These are phyloP conservation scores for Citrus sp. DNA, from an alignment of 345 rosid species.

Conservation along the genomic window DNA sequence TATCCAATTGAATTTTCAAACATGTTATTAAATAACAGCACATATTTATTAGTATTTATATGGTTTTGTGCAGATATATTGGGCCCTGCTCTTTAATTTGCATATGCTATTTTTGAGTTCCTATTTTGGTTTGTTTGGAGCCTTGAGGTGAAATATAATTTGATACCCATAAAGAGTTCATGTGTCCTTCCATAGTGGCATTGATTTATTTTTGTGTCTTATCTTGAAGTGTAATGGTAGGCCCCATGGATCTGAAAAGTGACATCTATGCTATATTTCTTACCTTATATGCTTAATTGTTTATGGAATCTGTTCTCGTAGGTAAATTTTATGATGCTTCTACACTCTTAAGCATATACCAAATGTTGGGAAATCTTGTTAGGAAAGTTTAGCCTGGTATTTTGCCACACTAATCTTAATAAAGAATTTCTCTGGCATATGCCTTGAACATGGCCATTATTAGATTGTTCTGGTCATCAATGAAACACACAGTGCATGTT, in stretches of 20 bases:
- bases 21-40: not conserved
- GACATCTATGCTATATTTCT: not conserved
- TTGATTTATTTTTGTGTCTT: not conserved
- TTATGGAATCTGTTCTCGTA: not conserved
- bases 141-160: not conserved
- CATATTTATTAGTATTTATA: not conserved
- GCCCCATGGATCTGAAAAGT: constrained; percentile 2
- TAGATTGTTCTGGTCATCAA: too few relatives aligned
- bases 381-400: not conserved
- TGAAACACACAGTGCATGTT: not conserved
- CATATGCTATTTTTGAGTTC: not conserved
- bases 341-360: not conserved
- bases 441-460: not conserved
- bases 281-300: not conserved
- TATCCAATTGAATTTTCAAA: not conserved
- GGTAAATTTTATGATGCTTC: not conserved
- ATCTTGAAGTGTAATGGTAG: constrained; percentile 6
- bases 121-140: not conserved
- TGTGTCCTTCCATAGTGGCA: not conserved
- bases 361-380: not conserved
- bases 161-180: not conserved
- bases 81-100: constrained; percentile 2
- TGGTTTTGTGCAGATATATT: not conserved
- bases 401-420: not conserved
- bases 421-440: constrained; percentile 2